Evolutionary conservation across 371 early-diverging fungal genomes (phyloP), one percentile per base, ranked within the genome.

Genomic region (Chytridiales sp.): DNA sequence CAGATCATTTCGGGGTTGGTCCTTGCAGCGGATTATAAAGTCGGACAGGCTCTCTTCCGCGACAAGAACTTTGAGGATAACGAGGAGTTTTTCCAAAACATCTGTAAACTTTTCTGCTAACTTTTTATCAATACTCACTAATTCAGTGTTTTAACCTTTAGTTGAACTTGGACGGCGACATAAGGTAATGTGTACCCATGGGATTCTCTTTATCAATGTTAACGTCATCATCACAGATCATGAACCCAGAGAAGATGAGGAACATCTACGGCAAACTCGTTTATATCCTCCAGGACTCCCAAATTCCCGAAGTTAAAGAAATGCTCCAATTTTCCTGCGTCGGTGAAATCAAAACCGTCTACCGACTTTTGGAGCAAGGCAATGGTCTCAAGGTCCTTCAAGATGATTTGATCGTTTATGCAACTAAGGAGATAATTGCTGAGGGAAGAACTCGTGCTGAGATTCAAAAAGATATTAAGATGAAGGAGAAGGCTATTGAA

Each of bases 171-270:
- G 98, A 17, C 85, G 98, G 47, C 76, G 98, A 34, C 90, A 97
- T 73, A 97, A 97, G n/a, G n/a, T n/a, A n/a, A n/a, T n/a, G n/a
- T n/a, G n/a, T n/a, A n/a, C n/a, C n/a, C n/a, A n/a, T n/a, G n/a
- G n/a, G n/a, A n/a, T n/a, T n/a, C n/a, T n/a, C n/a, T n/a, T n/a
- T n/a, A n/a, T n/a, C n/a, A n/a, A n/a, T n/a, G n/a, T n/a, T n/a
- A n/a, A n/a, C n/a, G n/a, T n/a, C n/a, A n/a, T n/a, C n/a, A n/a
- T n/a, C n/a, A n/a, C n/a, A n/a, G 77, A 92, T 97, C 63, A 93
- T 93, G 93, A 97, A 96, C 46, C 98, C 98, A 0, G 97, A 97
- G 69, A 93, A 92, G 70, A 97, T 97, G 96, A 81, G 95, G 36
- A 77, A 81, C 32, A 87, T 91, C 11, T 97, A 97, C 70, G 98